Percentiles rank a stretch among this genome's conserved stretches.
phyloP scores from a whole-genome alignment of 2,329 filamentous ascomycete species.

The Davidsoniella australis region DNA sequence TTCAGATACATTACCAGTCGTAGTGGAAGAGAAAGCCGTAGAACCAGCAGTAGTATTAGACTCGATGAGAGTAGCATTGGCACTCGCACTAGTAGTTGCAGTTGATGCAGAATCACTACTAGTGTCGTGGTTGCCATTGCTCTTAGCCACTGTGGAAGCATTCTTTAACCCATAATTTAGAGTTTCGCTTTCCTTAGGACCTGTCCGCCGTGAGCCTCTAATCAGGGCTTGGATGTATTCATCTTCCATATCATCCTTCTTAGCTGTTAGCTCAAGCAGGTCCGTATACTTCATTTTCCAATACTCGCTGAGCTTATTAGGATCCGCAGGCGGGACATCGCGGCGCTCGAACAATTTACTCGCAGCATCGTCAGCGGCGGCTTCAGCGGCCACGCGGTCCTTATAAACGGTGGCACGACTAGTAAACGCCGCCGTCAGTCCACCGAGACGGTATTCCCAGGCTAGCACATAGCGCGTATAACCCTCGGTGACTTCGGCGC shows the following conservation, averaged over 20 bases:
- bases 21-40: too few relatives aligned
- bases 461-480: conserved; percentile 9
- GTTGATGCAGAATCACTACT: too few relatives aligned
- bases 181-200: neutral
- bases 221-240: neutral
- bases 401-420: conserved; percentile 8
- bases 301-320: neutral
- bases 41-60: too few relatives aligned
- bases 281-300: conserved; percentile 11
- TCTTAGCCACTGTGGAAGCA: too few relatives aligned
- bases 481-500: conserved; percentile 1
- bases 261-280: conserved; percentile 1
- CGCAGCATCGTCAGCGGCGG: conserved; percentile 1
- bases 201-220: neutral
- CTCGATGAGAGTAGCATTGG: too few relatives aligned
- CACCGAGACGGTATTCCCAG: conserved; percentile 11
- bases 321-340: conserved; percentile 3
- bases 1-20: too few relatives aligned
- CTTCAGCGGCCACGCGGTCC: neutral
- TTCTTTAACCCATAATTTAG: neutral
- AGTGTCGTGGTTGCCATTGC: too few relatives aligned
- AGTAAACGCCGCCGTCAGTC: conserved; percentile 6
- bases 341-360: conserved; percentile 1
- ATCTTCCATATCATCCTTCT: conserved; percentile 6
- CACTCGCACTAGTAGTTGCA: too few relatives aligned